These are phyloP conservation scores for Phytopythium helicoides DNA, from an alignment of 352 stramenopile genomes.

Conservation along the genomic window DNA sequence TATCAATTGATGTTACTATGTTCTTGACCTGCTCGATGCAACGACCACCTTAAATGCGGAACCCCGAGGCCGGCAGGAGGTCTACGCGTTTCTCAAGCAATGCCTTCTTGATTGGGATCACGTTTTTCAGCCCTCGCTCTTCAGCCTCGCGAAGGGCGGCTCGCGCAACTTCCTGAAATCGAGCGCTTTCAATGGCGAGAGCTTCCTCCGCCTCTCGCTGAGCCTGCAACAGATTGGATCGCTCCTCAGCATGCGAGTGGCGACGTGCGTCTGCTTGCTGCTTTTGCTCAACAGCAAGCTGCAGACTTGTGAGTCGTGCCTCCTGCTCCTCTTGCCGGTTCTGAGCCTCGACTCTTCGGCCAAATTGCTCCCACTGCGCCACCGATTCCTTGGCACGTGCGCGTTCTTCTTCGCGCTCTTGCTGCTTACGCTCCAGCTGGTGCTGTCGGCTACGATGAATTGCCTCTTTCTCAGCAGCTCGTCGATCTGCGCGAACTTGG, in stretches of 20 bases:
- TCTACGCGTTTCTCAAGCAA: conserved; percentile 70
- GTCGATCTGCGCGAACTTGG: conserved; percentile 49
- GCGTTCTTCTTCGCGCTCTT: conserved; percentile 28
- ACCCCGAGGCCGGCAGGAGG: conserved; percentile 63
- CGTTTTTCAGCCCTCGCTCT: conserved; percentile 50
- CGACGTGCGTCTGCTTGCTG: conserved; percentile 71
- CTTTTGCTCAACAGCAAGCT: conserved; percentile 66
- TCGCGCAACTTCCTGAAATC: conserved; percentile 55
- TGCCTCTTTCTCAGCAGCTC: conserved; percentile 57
- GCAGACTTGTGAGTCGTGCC: conserved; percentile 49
- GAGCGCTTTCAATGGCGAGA: conserved; percentile 48
- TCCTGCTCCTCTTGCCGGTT: conserved; percentile 63
- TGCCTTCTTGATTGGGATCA: conserved; percentile 74
- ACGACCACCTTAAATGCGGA: conserved; percentile 47
- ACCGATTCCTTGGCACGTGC: conserved; percentile 47
- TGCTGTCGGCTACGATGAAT: conserved; percentile 55
- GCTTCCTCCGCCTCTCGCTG: conserved; percentile 28
- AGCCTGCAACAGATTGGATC: conserved; percentile 23
- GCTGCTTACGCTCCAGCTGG: conserved; percentile 57
- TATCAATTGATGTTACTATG: no score
- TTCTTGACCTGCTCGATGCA: no score
- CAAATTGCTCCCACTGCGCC: conserved; percentile 68
- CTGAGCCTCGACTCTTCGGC: conserved; percentile 53
- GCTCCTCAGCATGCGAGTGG: conserved; percentile 43
- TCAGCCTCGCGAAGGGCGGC: conserved; percentile 59